phyloP scores from a whole-genome alignment of 495 filamentous ascomycete species.

The Geopyxis carbonaria region DNA sequence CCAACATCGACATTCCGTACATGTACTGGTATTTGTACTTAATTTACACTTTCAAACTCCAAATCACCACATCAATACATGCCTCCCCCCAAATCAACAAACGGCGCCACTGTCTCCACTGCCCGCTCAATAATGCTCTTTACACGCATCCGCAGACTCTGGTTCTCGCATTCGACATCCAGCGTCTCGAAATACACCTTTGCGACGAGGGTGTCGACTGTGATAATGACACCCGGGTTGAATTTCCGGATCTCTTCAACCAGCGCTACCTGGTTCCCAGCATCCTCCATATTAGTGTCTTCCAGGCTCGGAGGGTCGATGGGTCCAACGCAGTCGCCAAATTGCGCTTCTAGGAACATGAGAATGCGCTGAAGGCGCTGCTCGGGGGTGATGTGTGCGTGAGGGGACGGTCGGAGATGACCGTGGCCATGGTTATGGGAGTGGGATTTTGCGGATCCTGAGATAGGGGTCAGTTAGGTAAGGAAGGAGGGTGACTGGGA shows the following conservation, averaged over 20 bases:
- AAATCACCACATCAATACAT: too few relatives aligned
- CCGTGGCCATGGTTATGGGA: constrained; percentile 29
- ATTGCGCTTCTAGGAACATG: constrained; percentile 95
- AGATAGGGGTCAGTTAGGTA: constrained; percentile 16
- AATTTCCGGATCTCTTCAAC: constrained; percentile 48
- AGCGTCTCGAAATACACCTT: constrained; percentile 81
- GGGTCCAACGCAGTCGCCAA: constrained; percentile 61
- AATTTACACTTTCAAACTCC: too few relatives aligned
- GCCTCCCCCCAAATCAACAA: constrained; percentile 29
- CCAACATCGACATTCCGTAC: too few relatives aligned
- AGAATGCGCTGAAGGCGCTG: constrained; percentile 69
- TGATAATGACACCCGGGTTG: constrained; percentile 72
- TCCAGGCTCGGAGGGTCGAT: constrained; percentile 37
- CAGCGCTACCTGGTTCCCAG: constrained; percentile 18
- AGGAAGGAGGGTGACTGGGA: background rate
- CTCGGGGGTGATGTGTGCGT: constrained; percentile 47
- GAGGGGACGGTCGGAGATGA: constrained; percentile 46
- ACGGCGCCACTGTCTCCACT: constrained; percentile 71
- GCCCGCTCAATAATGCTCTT: constrained; percentile 78
- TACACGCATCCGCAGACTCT: constrained; percentile 58
- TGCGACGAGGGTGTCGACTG: constrained; percentile 72
- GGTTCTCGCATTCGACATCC: constrained; percentile 68
- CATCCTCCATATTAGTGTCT: constrained; percentile 17
- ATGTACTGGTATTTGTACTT: too few relatives aligned
- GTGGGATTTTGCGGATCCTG: constrained; percentile 34